Conservation (phyloP, 352 stramenopile genomes). For the Blastocystis sp. region DNA sequence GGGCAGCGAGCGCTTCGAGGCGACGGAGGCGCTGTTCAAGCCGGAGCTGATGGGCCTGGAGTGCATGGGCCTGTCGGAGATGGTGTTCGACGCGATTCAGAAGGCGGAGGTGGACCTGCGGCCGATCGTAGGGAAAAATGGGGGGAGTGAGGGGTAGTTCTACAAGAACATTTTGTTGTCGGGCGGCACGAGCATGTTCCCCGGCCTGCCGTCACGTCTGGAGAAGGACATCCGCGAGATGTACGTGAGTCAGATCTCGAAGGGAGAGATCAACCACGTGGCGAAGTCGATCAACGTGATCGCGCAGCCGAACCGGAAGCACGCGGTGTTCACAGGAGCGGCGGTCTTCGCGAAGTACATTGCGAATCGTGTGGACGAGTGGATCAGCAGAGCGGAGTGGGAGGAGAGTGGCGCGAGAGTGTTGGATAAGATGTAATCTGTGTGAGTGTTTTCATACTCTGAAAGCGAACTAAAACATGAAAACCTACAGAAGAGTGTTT, state of each 20-base stretch:
- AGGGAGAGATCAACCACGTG: constrained; percentile 73
- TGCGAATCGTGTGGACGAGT: constrained; percentile 88
- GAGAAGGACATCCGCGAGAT: constrained; percentile 86
- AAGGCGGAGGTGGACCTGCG: constrained; percentile 81
- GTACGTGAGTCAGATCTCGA: constrained; percentile 81
- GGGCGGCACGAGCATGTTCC: constrained; percentile 90
- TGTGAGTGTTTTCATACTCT: neutral
- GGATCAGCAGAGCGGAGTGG: constrained; percentile 88
- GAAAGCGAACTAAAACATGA: no score
- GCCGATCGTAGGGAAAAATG: neutral
- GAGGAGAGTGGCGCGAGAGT: constrained; percentile 84
- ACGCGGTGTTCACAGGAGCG: constrained; percentile 89
- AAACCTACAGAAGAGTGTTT: no score
- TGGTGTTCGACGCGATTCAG: constrained; percentile 95
- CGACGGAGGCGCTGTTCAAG: constrained; percentile 82
- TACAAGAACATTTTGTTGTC: constrained; percentile 94
- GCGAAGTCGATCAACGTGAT: constrained; percentile 76
- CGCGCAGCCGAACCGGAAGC: constrained; percentile 89
- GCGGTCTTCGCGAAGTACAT: constrained; percentile 88
- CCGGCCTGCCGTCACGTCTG: constrained; percentile 85
- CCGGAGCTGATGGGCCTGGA: constrained; percentile 93
- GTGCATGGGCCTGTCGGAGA: constrained; percentile 87
- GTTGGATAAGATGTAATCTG: constrained; percentile 66
- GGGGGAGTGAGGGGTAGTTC: constrained; percentile 88
- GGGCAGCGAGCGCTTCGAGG: constrained; percentile 57